Evolutionary conservation across 306 rosid species (phyloP).

Genomic region (Vigna trinervia): DNA sequence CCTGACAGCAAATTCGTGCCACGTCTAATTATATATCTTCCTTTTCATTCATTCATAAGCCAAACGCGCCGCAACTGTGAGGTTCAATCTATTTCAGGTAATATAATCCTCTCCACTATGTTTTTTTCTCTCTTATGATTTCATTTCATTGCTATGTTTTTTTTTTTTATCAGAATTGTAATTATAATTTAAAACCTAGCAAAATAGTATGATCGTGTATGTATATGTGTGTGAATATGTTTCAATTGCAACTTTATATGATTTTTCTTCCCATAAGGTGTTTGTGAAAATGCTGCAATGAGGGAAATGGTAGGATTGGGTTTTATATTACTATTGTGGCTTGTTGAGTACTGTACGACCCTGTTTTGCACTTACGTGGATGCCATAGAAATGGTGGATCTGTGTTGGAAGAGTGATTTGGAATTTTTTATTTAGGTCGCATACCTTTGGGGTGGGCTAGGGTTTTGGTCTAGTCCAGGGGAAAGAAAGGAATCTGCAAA

Average conservation of each 20-base stretch:
- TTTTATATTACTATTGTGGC: not conserved
- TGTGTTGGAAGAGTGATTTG: not conserved
- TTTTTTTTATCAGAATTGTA: not conserved
- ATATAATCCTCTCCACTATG: not conserved
- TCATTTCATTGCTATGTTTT: not conserved
- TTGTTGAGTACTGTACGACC: not conserved
- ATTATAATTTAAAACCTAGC: not conserved
- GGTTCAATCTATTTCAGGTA: not conserved
- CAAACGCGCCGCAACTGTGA: not conserved
- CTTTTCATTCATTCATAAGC: not conserved
- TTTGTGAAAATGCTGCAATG: not conserved
- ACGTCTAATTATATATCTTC: not conserved
- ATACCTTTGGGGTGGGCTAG: not conserved
- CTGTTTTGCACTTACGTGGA: not conserved
- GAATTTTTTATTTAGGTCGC: not conserved
- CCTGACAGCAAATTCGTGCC: no score
- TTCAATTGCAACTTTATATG: not conserved
- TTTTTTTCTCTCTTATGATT: not conserved
- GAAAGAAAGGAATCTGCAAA: not conserved
- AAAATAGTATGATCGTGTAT: not conserved
- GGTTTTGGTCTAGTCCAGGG: not conserved
- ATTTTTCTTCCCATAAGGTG: conserved; percentile 1
- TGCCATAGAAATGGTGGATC: not conserved
- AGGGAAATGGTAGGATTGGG: not conserved
- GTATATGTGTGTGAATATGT: not conserved